These are phyloP conservation scores for Cystobasidiopsis lactophilus DNA, from an alignment of 768 basidiomycete species.

Conservation along the genomic window DNA sequence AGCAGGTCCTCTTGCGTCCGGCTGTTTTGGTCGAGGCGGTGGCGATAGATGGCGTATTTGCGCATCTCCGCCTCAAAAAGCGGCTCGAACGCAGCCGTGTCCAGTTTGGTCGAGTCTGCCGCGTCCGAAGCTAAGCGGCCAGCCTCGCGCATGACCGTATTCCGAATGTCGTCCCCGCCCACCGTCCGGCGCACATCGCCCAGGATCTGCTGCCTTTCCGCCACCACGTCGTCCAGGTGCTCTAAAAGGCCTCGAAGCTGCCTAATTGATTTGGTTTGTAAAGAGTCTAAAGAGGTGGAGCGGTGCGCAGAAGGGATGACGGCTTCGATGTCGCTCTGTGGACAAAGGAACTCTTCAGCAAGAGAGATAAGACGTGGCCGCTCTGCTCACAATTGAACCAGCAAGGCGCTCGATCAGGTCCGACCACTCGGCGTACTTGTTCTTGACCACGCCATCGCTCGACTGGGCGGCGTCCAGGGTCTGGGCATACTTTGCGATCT, in stretches of 20 bases:
- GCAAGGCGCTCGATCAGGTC: constrained; percentile 45
- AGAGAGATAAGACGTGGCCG: background rate
- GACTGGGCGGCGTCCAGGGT: constrained; percentile 47
- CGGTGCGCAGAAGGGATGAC: constrained; percentile 36
- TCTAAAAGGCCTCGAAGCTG: constrained; percentile 57
- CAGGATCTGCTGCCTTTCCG: constrained; percentile 40
- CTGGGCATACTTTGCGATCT: constrained; percentile 46
- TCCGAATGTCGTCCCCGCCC: constrained; percentile 48
- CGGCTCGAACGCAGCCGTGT: constrained; percentile 72
- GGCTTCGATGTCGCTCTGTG: constrained; percentile 41
- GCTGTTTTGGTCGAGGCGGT: constrained; percentile 35
- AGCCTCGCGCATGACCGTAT: constrained; percentile 44
- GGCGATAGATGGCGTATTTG: constrained; percentile 48
- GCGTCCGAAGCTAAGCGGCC: constrained; percentile 36
- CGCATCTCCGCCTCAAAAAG: constrained; percentile 52
- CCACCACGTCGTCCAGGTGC: constrained; percentile 48
- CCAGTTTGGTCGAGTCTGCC: constrained; percentile 33
- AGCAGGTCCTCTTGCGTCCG: constrained; percentile 45
- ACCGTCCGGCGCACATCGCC: constrained; percentile 41
- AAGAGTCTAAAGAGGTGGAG: constrained; percentile 13
- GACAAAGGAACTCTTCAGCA: background rate
- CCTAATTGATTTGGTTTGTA: constrained; percentile 33
- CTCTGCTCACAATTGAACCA: constrained; percentile 35
- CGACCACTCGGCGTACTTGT: constrained; percentile 81
- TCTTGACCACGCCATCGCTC: constrained; percentile 52